A percentile compares a stretch with the other conserved stretches of the same genome.
phyloP scores from a whole-genome alignment of 1,139 yeast species.

The Geotrichum fermentans region DNA sequence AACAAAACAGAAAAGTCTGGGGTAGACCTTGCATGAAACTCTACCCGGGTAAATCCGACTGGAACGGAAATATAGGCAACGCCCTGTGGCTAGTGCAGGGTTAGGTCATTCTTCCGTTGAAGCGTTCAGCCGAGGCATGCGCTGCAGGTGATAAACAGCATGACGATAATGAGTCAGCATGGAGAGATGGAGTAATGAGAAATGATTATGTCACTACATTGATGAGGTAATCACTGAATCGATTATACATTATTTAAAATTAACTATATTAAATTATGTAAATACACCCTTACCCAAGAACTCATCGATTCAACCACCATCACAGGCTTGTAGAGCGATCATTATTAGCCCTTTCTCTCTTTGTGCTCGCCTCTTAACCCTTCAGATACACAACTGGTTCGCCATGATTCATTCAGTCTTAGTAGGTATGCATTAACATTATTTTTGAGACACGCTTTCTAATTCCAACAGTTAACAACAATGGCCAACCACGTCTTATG shows the following conservation, averaged over 20 bases:
- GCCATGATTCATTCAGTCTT: conserved; percentile 86
- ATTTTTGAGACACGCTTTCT: background rate
- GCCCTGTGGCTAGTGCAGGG: too few species aligned
- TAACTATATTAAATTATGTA: too few species aligned
- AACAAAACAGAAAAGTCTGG: conserved; percentile 2
- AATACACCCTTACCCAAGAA: too few species aligned
- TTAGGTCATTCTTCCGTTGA: too few species aligned
- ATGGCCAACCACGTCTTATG: conserved; percentile 86
- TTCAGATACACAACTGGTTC: background rate
- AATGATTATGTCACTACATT: background rate
- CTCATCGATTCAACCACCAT: too few species aligned
- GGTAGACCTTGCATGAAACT: background rate
- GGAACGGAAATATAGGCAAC: background rate
- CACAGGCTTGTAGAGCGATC: too few species aligned
- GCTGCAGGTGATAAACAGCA: too few species aligned
- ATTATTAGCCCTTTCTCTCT: too few species aligned
- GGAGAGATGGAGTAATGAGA: background rate
- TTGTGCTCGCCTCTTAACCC: too few species aligned
- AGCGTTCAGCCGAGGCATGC: too few species aligned
- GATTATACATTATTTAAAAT: too few species aligned
- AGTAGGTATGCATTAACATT: conserved; percentile 70
- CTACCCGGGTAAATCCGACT: background rate
- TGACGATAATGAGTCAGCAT: background rate
- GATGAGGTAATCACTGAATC: too few species aligned
- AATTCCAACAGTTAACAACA: conserved; percentile 59